phyloP scores from a whole-genome alignment of 129 eudicot genomes.

The Arctium minus region DNA sequence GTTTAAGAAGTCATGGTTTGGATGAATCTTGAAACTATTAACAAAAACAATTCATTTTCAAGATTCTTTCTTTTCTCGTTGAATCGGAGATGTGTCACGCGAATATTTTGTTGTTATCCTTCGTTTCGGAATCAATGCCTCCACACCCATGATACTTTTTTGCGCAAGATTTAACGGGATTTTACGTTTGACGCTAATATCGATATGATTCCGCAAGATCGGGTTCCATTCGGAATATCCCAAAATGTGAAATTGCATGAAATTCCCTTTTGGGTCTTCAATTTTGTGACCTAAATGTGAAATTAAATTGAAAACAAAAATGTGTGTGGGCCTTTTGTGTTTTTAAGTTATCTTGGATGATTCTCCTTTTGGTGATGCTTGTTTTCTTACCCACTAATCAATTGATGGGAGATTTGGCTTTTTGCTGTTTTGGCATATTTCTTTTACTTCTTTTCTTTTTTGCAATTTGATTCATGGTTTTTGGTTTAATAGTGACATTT shows the following conservation, averaged over 20 bases:
- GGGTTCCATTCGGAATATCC: conserved; percentile 25
- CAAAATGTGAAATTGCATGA: neutral
- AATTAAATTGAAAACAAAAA: neutral
- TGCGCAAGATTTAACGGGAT: conserved; percentile 13
- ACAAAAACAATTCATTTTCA: neutral
- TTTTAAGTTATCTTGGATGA: conserved; percentile 32
- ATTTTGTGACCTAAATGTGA: neutral
- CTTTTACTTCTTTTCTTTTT: neutral
- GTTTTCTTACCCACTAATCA: conserved; percentile 39
- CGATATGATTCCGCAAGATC: conserved; percentile 29
- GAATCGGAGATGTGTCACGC: neutral
- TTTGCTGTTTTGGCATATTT: conserved; percentile 40
- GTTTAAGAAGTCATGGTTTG: neutral
- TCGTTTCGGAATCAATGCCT: conserved; percentile 16
- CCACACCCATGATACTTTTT: conserved; percentile 13
- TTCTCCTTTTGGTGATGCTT: conserved; percentile 43
- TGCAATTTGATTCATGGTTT: conserved; percentile 17
- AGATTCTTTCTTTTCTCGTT: neutral
- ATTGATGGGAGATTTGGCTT: conserved; percentile 37
- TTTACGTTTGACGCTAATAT: conserved; percentile 12
- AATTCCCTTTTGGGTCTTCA: neutral
- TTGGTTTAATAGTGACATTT: conserved; percentile 25
- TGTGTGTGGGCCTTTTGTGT: conserved; percentile 27
- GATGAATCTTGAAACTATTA: neutral
- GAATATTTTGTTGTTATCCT: neutral